These are phyloP conservation scores for Camelina hispida DNA, from an alignment of 345 rosid genomes.

Conservation along the genomic window DNA sequence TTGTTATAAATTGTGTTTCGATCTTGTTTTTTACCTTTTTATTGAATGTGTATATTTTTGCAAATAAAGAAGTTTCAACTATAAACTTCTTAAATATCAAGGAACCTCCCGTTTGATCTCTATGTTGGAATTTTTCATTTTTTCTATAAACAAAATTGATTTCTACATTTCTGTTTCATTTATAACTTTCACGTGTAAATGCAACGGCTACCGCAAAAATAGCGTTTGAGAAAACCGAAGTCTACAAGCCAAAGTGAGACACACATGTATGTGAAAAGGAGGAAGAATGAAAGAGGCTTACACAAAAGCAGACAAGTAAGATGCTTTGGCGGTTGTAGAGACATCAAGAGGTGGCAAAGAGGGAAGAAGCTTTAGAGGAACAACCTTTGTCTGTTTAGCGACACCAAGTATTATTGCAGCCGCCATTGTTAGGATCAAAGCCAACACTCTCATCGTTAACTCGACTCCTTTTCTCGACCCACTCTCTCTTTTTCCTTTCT, in stretches of 20 bases:
- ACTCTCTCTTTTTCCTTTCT: constrained; percentile 21
- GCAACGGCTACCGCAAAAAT: not conserved
- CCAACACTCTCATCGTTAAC: constrained; percentile 54
- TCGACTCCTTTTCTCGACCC: constrained; percentile 32
- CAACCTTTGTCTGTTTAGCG: constrained; percentile 53
- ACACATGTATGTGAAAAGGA: not conserved
- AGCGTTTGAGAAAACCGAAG: not conserved
- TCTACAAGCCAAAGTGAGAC: not conserved
- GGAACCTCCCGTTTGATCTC: not conserved
- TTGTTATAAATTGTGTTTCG: not conserved
- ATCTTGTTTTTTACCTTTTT: not conserved
- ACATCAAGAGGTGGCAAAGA: constrained; percentile 57
- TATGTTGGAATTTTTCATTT: not conserved
- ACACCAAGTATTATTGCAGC: constrained; percentile 60
- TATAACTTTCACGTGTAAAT: not conserved
- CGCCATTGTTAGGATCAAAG: constrained; percentile 54
- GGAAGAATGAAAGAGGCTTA: constrained; percentile 46
- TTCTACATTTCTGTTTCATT: not conserved
- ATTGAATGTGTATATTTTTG: not conserved
- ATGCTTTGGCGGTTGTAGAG: constrained; percentile 60
- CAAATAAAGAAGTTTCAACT: not conserved
- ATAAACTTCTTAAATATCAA: too few species aligned
- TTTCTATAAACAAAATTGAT: not conserved
- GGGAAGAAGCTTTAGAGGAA: constrained; percentile 49
- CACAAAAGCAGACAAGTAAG: constrained; percentile 67